Evolutionary conservation across 306 rosid species (phyloP).

Genomic region (Abrus pulchellus): DNA sequence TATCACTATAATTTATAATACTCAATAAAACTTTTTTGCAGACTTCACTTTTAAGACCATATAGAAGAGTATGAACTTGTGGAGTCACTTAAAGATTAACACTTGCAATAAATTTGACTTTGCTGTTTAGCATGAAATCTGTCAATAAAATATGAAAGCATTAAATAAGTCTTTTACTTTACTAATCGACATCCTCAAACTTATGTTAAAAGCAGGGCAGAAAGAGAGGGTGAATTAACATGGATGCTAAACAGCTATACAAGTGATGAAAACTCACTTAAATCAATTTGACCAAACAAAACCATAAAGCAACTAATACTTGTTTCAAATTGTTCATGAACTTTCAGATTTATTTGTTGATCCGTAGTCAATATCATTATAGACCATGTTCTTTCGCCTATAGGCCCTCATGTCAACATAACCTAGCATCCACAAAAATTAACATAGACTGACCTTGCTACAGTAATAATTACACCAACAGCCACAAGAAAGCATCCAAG

Average conservation of each 20-base stretch:
- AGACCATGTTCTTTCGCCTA: conserved; percentile 15
- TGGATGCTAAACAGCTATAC: background rate
- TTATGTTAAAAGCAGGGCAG: conserved; percentile 20
- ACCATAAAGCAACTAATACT: conserved; percentile 5
- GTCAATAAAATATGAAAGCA: conserved; percentile 23
- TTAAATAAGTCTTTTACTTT: conserved; percentile 14
- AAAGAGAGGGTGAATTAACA: background rate
- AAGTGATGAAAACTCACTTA: background rate
- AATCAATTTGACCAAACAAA: conserved; percentile 31
- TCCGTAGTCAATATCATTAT: background rate
- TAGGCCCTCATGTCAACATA: background rate
- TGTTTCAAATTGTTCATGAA: background rate
- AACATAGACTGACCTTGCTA: conserved; percentile 73
- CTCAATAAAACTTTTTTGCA: background rate
- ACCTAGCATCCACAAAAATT: conserved; percentile 29
- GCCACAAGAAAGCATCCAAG: conserved; percentile 93
- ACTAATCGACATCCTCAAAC: conserved; percentile 8
- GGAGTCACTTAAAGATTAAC: conserved; percentile 10
- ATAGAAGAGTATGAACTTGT: conserved; percentile 3
- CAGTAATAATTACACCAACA: conserved; percentile 77
- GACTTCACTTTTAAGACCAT: background rate
- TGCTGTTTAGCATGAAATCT: conserved; percentile 7
- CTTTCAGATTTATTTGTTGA: conserved; percentile 19
- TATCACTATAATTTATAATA: background rate
- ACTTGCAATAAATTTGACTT: background rate